A percentile compares a stretch with the other conserved stretches of the same genome.
These are phyloP conservation scores for Spizellomyces punctatus DNA, from an alignment of 192 early-diverging fungal genomes.

Conservation along the genomic window DNA sequence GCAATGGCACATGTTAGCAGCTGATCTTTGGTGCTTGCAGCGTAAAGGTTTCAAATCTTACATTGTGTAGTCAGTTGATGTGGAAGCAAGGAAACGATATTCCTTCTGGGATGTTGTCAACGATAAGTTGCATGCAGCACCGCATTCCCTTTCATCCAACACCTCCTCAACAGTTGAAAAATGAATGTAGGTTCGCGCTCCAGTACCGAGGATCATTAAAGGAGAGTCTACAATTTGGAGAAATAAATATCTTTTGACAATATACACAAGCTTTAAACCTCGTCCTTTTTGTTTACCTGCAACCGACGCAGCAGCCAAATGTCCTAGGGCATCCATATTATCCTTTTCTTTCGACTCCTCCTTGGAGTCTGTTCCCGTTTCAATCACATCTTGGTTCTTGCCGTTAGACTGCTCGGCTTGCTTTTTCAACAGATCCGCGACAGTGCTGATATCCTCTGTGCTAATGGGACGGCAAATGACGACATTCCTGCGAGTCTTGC, in stretches of 20 bases:
- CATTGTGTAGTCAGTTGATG: constrained; percentile 39
- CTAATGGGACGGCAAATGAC: constrained; percentile 17
- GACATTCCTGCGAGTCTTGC: constrained; percentile 28
- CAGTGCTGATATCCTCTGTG: constrained; percentile 15
- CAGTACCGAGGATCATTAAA: constrained; percentile 34
- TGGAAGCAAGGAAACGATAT: constrained; percentile 30
- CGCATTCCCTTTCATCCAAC: constrained; percentile 34
- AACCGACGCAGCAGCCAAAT: constrained; percentile 34
- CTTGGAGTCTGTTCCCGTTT: background rate
- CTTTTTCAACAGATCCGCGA: constrained; percentile 5
- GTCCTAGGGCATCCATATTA: constrained; percentile 33
- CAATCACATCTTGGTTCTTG: background rate
- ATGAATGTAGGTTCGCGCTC: constrained; percentile 30
- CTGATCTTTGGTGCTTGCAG: background rate
- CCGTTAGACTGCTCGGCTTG: background rate
- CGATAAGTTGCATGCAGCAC: constrained; percentile 29
- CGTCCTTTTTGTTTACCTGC: constrained; percentile 14
- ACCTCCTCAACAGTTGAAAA: constrained; percentile 32
- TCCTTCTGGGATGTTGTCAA: constrained; percentile 32
- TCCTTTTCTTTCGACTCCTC: constrained; percentile 18
- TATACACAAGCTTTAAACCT: background rate
- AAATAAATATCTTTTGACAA: background rate
- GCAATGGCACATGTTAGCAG: constrained; percentile 2
- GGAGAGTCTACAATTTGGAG: constrained; percentile 24
- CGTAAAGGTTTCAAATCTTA: background rate